phyloP scores from a whole-genome alignment of 192 early-diverging fungal species.

The Nowakowskiella sp. region DNA sequence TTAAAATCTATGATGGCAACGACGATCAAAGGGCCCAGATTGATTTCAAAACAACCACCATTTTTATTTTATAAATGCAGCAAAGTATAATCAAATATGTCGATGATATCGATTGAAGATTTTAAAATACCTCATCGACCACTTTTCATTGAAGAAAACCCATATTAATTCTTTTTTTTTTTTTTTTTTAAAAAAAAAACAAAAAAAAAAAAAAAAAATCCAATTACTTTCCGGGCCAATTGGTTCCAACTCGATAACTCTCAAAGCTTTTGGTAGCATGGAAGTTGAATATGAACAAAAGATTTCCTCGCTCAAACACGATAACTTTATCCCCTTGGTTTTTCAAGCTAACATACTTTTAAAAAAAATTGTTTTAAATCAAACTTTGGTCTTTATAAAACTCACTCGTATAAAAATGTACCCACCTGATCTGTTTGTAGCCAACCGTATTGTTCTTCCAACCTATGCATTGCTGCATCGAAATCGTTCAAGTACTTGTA shows the following conservation, averaged over 20 bases:
- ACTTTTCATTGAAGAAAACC: too few relatives aligned
- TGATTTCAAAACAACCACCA: too few relatives aligned
- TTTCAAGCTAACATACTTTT: conserved; percentile 72
- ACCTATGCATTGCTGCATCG: conserved; percentile 73
- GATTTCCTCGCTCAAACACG: conserved; percentile 81
- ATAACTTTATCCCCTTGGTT: conserved; percentile 89
- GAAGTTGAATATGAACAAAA: conserved; percentile 94
- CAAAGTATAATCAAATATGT: too few relatives aligned
- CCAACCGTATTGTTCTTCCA: conserved; percentile 67
- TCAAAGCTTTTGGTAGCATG: conserved; percentile 73
- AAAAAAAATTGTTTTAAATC: not conserved
- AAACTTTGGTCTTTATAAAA: conserved; percentile 2
- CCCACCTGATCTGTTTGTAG: conserved; percentile 55
- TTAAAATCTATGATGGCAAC: too few relatives aligned
- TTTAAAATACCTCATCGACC: too few relatives aligned
- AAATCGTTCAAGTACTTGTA: conserved; percentile 92
- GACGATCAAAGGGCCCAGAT: too few relatives aligned
- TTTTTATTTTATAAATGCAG: too few relatives aligned
- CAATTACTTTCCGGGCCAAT: conserved; percentile 51
- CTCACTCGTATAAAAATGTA: not conserved
- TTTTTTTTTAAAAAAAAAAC: too few relatives aligned
- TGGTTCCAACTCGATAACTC: conserved; percentile 81
- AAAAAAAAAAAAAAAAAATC: conserved; percentile 4
- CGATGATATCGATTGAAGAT: too few relatives aligned
- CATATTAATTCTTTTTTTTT: too few relatives aligned